These are phyloP conservation scores for Aspergillus sp. DNA, from an alignment of 2,329 filamentous ascomycete genomes.

Conservation along the genomic window DNA sequence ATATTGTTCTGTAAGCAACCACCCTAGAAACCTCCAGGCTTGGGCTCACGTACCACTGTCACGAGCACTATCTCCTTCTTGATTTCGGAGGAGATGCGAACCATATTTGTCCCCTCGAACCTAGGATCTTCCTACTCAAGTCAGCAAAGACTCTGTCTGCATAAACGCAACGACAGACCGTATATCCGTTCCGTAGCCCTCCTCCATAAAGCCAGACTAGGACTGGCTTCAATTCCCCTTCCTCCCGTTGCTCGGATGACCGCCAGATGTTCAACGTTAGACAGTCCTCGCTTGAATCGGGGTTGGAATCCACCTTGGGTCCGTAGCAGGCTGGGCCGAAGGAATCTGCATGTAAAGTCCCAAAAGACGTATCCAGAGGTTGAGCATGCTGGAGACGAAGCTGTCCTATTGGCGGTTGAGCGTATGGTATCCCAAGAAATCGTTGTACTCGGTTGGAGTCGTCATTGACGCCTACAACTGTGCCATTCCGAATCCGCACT, in stretches of 20 bases:
- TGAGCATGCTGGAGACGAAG: not conserved
- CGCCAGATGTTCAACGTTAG: slow-evolving; percentile 4
- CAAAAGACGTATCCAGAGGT: slow-evolving; percentile 1
- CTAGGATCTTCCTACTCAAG: not conserved
- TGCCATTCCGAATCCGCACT: not conserved
- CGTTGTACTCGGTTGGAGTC: not conserved
- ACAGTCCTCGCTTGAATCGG: not conserved
- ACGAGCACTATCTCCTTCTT: not conserved
- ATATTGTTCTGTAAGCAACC: not conserved
- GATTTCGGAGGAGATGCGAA: not conserved
- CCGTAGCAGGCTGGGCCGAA: slow-evolving; percentile 1
- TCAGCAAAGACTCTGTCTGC: not conserved
- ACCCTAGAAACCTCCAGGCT: not conserved
- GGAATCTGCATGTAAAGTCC: not conserved
- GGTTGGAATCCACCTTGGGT: not conserved
- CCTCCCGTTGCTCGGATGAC: not conserved
- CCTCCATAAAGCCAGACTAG: slow-evolving; percentile 5
- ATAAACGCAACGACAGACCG: not conserved
- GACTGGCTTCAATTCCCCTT: not conserved
- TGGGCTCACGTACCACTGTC: not conserved
- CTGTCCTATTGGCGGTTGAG: slow-evolving; percentile 1
- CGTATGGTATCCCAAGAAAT: slow-evolving; percentile 1
- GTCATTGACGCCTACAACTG: not conserved
- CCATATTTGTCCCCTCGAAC: slow-evolving; percentile 1
- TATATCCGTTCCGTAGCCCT: not conserved